These are phyloP conservation scores for Fusarium keratoplasticum DNA, from an alignment of 2,329 filamentous ascomycete species.

Conservation along the genomic window DNA sequence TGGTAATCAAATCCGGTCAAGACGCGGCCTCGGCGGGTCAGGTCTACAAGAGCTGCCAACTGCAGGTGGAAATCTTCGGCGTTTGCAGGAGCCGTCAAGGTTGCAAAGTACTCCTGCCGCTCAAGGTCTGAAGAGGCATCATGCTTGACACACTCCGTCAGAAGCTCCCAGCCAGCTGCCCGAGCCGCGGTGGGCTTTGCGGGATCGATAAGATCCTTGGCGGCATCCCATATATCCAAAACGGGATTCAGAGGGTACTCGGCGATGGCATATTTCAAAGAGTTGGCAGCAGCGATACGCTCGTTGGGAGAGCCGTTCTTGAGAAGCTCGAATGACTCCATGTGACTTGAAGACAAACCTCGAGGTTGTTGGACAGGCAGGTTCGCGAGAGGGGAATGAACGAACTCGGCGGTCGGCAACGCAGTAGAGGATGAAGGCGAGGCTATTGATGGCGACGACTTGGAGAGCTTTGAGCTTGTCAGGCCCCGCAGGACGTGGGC, in stretches of 20 bases:
- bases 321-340: slow-evolving; percentile 66
- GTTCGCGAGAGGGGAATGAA: slow-evolving; percentile 55
- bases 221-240: slow-evolving; percentile 73
- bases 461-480: slow-evolving; percentile 66
- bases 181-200: slow-evolving; percentile 65
- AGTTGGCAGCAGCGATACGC: slow-evolving; percentile 67
- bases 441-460: slow-evolving; percentile 59
- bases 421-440: slow-evolving; percentile 54
- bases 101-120: slow-evolving; percentile 73
- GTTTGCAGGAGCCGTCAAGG: slow-evolving; percentile 66
- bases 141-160: slow-evolving; percentile 74
- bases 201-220: slow-evolving; percentile 72
- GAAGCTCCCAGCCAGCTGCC: slow-evolving; percentile 72
- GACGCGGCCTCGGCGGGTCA: slow-evolving; percentile 71
- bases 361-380: slow-evolving; percentile 53
- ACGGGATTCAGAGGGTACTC: slow-evolving; percentile 71
- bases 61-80: slow-evolving; percentile 75
- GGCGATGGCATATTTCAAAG: slow-evolving; percentile 66
- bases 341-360: slow-evolving; percentile 62
- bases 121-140: slow-evolving; percentile 73
- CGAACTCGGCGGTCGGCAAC: slow-evolving; percentile 58
- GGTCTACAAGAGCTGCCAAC: slow-evolving; percentile 70
- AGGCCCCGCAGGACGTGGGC: slow-evolving; percentile 74
- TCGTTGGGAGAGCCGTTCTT: slow-evolving; percentile 64
- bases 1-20: slow-evolving; percentile 76